A percentile compares a stretch with the other conserved stretches of the same genome.
phyloP scores from a whole-genome alignment of 371 early-diverging fungal genomes.

The Rhizomucor miehei region DNA sequence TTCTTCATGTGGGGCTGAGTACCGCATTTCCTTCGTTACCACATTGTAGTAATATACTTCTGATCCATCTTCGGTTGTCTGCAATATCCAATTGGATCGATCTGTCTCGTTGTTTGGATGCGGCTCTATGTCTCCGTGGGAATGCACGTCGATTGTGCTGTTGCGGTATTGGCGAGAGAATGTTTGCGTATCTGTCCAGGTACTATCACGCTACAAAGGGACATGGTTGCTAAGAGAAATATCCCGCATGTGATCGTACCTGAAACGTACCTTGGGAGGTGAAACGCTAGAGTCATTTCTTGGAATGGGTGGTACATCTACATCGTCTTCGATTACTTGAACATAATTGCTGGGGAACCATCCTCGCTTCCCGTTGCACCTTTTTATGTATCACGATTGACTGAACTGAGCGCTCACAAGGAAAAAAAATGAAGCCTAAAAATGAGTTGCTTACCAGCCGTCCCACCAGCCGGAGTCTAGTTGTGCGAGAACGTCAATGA shows the following conservation, averaged over 20 bases:
- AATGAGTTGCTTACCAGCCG: constrained; percentile 46
- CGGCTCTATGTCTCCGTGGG: constrained; percentile 5
- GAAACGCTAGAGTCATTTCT: constrained; percentile 20
- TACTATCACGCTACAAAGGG: too few species aligned
- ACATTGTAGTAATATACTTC: constrained; percentile 53
- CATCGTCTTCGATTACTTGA: constrained; percentile 30
- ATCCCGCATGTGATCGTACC: background rate
- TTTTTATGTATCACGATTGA: constrained; percentile 4
- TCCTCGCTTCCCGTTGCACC: constrained; percentile 67
- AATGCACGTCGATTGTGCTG: background rate
- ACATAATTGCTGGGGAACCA: constrained; percentile 93
- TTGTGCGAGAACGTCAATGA: constrained; percentile 79
- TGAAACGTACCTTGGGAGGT: constrained; percentile 5
- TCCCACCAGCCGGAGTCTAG: constrained; percentile 95
- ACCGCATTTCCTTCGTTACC: constrained; percentile 52
- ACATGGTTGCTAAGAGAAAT: background rate
- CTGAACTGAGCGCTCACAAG: background rate
- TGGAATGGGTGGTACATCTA: background rate
- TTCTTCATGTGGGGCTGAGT: constrained; percentile 41
- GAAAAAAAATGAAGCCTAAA: background rate
- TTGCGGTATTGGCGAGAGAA: background rate
- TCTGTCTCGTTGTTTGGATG: constrained; percentile 1
- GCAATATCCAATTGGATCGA: constrained; percentile 46
- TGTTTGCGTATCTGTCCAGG: too few species aligned
- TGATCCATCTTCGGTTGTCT: constrained; percentile 57